Conservation (phyloP, 2,329 filamentous ascomycete species). For the Aureobasidium sp. region DNA sequence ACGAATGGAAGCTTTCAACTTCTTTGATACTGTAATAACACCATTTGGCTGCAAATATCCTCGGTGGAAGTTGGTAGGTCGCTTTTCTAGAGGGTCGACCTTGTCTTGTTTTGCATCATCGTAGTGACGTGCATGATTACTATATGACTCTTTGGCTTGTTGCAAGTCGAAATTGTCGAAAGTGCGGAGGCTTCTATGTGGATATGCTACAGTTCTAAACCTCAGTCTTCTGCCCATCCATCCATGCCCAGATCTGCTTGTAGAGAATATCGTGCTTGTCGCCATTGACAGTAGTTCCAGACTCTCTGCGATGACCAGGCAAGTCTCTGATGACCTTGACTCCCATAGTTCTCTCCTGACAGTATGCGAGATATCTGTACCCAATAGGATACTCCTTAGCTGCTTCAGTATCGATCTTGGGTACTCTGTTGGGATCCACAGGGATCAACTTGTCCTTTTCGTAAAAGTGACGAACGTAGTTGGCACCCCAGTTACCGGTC, state of each 20-base stretch:
- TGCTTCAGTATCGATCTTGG: slow-evolving; percentile 44
- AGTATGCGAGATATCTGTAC: slow-evolving; percentile 52
- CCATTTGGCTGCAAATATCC: too few species aligned
- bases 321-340: slow-evolving; percentile 50
- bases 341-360: slow-evolving; percentile 53
- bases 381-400: slow-evolving; percentile 47
- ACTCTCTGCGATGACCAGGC: slow-evolving; percentile 47
- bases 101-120: too few species aligned
- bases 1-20: too few species aligned
- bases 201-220: slow-evolving; percentile 1
- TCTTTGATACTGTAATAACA: too few species aligned
- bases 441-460: slow-evolving; percentile 59
- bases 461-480: slow-evolving; percentile 55
- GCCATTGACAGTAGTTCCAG: slow-evolving; percentile 38
- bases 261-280: slow-evolving; percentile 54
- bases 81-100: too few species aligned
- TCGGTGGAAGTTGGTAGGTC: too few species aligned
- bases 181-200: too few species aligned
- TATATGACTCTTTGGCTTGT: too few species aligned
- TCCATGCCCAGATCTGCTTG: slow-evolving; percentile 47
- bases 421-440: slow-evolving; percentile 49
- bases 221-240: slow-evolving; percentile 41
- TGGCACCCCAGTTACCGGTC: slow-evolving; percentile 45
- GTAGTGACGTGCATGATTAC: too few species aligned
- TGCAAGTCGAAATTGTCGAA: too few species aligned